Conservation (phyloP, 108 stramenopile genomes). For the Nannochloropsis gaditana region DNA sequence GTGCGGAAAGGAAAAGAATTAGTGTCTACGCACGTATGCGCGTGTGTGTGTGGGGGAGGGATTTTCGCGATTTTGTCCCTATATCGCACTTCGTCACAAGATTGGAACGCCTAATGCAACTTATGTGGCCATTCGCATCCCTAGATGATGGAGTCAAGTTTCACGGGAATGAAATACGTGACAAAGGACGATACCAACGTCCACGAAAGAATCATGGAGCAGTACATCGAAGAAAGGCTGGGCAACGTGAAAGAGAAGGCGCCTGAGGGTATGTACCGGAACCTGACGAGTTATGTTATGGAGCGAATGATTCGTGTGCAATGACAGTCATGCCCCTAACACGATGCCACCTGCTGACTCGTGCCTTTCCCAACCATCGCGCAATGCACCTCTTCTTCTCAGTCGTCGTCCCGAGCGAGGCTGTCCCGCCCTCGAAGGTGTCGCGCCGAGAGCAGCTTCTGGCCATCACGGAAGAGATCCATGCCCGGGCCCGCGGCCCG, state of each 20-base stretch:
- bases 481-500: neutral
- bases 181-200: neutral
- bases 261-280: neutral
- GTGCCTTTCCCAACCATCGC: too few species aligned
- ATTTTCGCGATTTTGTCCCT: too few species aligned
- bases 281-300: too few species aligned
- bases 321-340: too few species aligned
- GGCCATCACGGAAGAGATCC: neutral
- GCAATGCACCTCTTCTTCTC: too few species aligned
- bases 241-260: neutral
- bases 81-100: too few species aligned
- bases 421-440: neutral
- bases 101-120: too few species aligned
- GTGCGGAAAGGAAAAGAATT: neutral
- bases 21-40: too few species aligned
- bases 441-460: neutral
- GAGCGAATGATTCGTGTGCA: too few species aligned
- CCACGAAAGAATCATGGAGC: constrained; percentile 24
- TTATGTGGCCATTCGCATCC: neutral
- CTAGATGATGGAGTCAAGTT: neutral
- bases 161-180: neutral
- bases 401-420: neutral
- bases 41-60: too few species aligned
- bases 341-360: too few species aligned
- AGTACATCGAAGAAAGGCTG: constrained; percentile 21